Evolutionary conservation across 2,329 filamentous ascomycete genomes (phyloP), one percentile per base, ranked within the genome.

Genomic region (Xylariaceae sp.): DNA sequence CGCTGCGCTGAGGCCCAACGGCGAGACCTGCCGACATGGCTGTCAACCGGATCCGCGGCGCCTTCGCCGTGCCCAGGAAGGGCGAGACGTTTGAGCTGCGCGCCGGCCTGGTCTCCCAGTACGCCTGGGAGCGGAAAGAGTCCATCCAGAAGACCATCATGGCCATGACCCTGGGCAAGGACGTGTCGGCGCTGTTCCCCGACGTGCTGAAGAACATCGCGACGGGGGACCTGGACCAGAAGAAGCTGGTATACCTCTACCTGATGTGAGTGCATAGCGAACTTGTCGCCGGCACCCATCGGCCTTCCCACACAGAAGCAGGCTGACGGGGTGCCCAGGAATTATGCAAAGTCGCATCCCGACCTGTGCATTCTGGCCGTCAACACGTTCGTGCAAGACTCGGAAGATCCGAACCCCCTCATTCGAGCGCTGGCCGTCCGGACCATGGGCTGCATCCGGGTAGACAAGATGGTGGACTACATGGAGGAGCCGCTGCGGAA

Each of bases 101-200:
- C 60, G 87, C 90, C 44, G 92, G 92, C 24, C 70, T 98, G 59
- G 92, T 93, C 44, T 98, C 92, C 45, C 92, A 98, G 68, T 98
- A 96, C 82, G 92, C 92, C 40, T 95, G 93, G 66, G 92, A 98
- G 75, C 82, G 88, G 55, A 98, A 98, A 64, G 92, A 98, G 69
- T 85, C 92, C 16, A 98, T 98, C 51, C 92, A 98, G 60, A 96
- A 94, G 73, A 98, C 92, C 45, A 98, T 98, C 67, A 96, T 96
- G 89, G 89, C 92, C 58, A 98, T 98, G 92, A 98, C 92, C 2
- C 63, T 98, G 50, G 92, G 92, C 60, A 98, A 98, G 64, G 92
- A 98, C 65, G 92, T 98, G 39, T 98, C 92, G 34, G 85, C 89
- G 36, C 69, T 98, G 44, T 98, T 98, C 59, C 92, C 92, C 2